These are phyloP conservation scores for Pythium sukuiense DNA, from an alignment of 352 stramenopile genomes.

Conservation along the genomic window DNA sequence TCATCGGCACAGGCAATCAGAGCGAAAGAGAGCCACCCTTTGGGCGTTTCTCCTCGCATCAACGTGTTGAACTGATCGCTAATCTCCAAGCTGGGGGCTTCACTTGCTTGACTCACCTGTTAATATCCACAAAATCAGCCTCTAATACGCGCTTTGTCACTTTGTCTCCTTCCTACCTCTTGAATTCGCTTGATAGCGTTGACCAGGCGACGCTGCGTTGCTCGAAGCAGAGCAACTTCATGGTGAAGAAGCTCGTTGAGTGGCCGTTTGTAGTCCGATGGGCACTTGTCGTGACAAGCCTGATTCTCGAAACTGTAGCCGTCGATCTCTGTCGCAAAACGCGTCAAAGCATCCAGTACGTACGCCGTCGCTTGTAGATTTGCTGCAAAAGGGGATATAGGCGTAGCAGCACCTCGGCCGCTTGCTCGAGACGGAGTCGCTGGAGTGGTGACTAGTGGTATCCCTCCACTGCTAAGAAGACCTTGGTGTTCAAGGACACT, in stretches of 20 bases:
- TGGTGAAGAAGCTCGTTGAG: slow-evolving; percentile 24
- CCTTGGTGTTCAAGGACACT: slow-evolving; percentile 18
- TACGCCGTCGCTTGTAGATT: slow-evolving; percentile 1
- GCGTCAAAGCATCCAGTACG: slow-evolving; percentile 11
- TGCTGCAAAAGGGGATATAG: not conserved
- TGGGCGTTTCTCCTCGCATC: slow-evolving; percentile 9
- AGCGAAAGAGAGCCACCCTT: not conserved
- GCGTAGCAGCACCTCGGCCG: not conserved
- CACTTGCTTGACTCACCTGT: slow-evolving; percentile 14
- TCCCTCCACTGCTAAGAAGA: not conserved
- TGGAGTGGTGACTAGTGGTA: not conserved
- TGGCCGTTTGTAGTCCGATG: slow-evolving; percentile 25
- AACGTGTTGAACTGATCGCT: slow-evolving; percentile 7
- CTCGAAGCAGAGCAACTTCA: slow-evolving; percentile 11
- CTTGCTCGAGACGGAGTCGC: slow-evolving; percentile 7
- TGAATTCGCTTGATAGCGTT: slow-evolving; percentile 22
- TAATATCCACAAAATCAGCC: not conserved
- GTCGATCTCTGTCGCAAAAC: slow-evolving; percentile 19
- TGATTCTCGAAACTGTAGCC: slow-evolving; percentile 16
- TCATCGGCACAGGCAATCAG: not conserved
- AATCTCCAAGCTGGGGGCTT: not conserved
- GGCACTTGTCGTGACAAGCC: slow-evolving; percentile 13
- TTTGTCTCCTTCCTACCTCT: slow-evolving; percentile 2
- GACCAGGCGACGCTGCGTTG: slow-evolving; percentile 4
- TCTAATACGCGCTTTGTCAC: not conserved